Evolutionary conservation across 495 filamentous ascomycete species (phyloP).

Genomic region (Neurospora sp.): DNA sequence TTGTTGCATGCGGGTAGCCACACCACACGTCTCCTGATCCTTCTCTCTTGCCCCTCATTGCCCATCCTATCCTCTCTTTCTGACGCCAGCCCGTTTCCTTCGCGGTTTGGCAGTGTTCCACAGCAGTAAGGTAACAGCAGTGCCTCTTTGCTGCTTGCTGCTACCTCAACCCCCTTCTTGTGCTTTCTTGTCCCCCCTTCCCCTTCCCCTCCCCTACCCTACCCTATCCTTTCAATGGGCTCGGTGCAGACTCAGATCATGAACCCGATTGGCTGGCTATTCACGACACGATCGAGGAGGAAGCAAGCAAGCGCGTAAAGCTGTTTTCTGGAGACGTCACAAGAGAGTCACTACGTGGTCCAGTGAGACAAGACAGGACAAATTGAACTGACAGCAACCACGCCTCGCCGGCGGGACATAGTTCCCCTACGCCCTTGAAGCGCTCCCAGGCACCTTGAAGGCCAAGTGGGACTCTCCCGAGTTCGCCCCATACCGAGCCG

Average conservation of each 20-base stretch:
- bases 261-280: not conserved
- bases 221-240: not conserved
- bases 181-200: not conserved
- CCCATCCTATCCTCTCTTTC: not conserved
- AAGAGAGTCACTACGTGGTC: not conserved
- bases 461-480: constrained; percentile 47
- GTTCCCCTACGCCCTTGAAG: constrained; percentile 61
- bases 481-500: constrained; percentile 49
- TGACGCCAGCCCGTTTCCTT: not conserved
- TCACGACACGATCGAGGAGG: not conserved
- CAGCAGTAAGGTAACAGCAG: not conserved
- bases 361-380: not conserved
- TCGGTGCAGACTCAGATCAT: not conserved
- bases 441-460: constrained; percentile 46
- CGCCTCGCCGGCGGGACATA: constrained; percentile 15
- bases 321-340: not conserved
- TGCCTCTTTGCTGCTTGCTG: constrained; percentile 1
- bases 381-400: not conserved
- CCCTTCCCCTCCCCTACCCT: not conserved
- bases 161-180: not conserved
- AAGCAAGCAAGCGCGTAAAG: not conserved
- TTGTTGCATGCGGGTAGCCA: not conserved
- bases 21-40: not conserved
- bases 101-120: not conserved
- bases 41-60: not conserved